phyloP scores from a whole-genome alignment of 2,329 filamentous ascomycete species.

The Aspergillus sergii region DNA sequence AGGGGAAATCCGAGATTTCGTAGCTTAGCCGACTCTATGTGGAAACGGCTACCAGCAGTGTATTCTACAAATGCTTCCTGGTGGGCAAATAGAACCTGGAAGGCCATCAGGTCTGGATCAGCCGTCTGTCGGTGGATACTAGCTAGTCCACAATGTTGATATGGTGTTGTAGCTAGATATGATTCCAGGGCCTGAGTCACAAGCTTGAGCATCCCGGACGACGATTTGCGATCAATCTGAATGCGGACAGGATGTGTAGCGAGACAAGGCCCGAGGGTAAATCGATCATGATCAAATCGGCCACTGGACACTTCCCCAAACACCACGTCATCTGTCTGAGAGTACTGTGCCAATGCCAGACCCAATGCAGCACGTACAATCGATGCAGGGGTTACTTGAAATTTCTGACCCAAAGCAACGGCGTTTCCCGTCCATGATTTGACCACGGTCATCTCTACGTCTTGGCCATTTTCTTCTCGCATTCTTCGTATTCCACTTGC shows the following conservation, averaged over 20 bases:
- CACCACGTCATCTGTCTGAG: background rate
- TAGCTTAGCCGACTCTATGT: background rate
- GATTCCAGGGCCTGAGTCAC: background rate
- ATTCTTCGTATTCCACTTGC: background rate
- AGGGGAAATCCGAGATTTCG: background rate
- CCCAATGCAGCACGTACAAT: background rate
- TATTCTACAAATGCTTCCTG: background rate
- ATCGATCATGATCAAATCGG: background rate
- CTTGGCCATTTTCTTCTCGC: background rate
- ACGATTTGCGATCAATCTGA: background rate
- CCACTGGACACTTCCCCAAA: background rate
- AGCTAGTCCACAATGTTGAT: background rate
- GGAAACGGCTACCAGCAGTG: background rate
- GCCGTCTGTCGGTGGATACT: background rate
- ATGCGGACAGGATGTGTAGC: background rate
- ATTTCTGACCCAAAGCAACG: background rate
- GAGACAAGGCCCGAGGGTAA: background rate
- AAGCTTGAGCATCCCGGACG: background rate
- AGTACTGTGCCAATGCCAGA: background rate
- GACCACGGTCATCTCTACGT: background rate
- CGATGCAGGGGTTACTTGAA: background rate
- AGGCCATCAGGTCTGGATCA: background rate
- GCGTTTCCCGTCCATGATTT: background rate
- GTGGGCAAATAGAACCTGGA: background rate
- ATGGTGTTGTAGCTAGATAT: background rate